Base-by-base conservation (phyloP, 2,329 filamentous ascomycete species). In the Chaetoscypha palmicola region DNA sequence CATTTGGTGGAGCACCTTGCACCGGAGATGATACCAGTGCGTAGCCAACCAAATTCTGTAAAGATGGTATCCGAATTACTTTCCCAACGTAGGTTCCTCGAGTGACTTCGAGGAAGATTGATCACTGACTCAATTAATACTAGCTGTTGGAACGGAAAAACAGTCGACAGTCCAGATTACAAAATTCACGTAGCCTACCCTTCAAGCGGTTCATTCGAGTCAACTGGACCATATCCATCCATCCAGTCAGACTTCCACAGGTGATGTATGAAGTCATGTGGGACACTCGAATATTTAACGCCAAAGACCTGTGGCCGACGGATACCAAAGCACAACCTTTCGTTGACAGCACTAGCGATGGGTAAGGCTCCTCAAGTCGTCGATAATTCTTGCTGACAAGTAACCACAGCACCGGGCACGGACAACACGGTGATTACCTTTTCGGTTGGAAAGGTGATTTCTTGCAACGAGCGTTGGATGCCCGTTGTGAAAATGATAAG, bases 401-500 rank as follows among this genome's bases (percentile, higher is more conserved):
- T n/a, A 5, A 17, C 41, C 51, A 63, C 14, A 73, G 68, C 3
- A 34, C 20, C 1, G 73, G 74, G 37, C 74, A 69, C 51, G 70
- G 71, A 2, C 70, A 71, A 55, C 75, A 79, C 55, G 73, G 68
- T 31, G 74, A 80, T 60, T 80, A 79, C 57, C 23, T 73, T 20
- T 79, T 77, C 59, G 77, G 77, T 3, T 80, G 77, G 77, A 67
- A 79, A 42, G 58, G 67, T 0, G 51, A 61, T 2, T 60, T 65
- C 4, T 66, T 80, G 2, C 69, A 76, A 36, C 61, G 62, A 1
- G 74, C 72, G 10, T 63, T 77, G 67, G 67, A 69, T 59, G 77
- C 66, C 62, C 67, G 53, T 88, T 91, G 46, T 79, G 90, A 53
- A 77, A 74, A 55, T 79, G 78, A 41, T 96, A 96, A 74, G 65